Conservation (phyloP, 345 rosid genomes). For the Combretum micranthum region DNA sequence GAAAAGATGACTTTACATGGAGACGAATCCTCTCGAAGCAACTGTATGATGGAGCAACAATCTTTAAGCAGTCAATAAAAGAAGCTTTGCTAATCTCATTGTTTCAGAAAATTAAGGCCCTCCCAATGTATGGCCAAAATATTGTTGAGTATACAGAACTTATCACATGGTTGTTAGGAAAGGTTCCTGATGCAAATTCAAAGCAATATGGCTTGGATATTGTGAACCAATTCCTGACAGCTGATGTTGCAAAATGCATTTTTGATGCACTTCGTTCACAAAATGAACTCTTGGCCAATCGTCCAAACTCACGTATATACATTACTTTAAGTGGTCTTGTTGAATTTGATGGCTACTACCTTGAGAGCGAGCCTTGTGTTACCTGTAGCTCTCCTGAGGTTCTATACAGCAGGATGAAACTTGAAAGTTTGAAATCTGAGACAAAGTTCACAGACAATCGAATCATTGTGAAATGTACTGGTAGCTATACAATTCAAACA, state of each 20-base stretch:
- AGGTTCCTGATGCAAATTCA: conserved; percentile 63
- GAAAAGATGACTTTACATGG: conserved; percentile 44
- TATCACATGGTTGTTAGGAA: conserved; percentile 69
- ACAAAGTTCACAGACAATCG: conserved; percentile 97
- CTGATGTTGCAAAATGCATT: conserved; percentile 68
- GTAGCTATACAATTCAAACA: conserved; percentile 95
- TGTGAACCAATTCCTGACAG: conserved; percentile 68
- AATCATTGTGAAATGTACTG: conserved; percentile 94
- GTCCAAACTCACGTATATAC: conserved; percentile 95
- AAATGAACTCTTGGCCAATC: conserved; percentile 97
- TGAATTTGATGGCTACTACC: conserved; percentile 98
- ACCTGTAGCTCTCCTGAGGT: conserved; percentile 99
- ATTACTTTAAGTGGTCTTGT: conserved; percentile 85
- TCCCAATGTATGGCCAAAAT: conserved; percentile 94
- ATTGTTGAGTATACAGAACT: conserved; percentile 92
- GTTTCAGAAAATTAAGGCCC: conserved; percentile 52
- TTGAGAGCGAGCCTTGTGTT: conserved; percentile 98
- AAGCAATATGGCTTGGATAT: conserved; percentile 65
- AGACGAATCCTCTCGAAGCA: conserved; percentile 59
- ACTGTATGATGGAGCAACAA: conserved; percentile 81
- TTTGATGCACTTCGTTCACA: conserved; percentile 89
- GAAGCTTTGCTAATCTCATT: conserved; percentile 60
- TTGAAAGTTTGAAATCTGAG: conserved; percentile 95
- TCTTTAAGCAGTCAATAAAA: no score
- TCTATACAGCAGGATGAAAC: conserved; percentile 94